phyloP scores from a whole-genome alignment of 805 yeast genomes.

The Cyberlindnera japonica region DNA sequence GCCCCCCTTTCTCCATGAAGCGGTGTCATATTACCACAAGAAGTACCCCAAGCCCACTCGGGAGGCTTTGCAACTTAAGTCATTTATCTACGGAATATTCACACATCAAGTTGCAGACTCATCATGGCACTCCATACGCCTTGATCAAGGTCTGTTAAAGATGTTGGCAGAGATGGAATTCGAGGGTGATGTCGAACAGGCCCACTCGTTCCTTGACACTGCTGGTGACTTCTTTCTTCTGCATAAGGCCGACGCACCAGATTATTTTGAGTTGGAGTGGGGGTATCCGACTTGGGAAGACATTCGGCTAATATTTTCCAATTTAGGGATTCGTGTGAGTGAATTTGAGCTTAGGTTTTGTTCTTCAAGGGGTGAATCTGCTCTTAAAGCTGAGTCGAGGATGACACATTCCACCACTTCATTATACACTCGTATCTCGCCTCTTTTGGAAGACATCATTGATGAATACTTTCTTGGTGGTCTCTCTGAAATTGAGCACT shows the following conservation, averaged over 20 bases:
- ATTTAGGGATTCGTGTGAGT: conserved; percentile 33
- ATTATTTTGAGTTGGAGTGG: conserved; percentile 35
- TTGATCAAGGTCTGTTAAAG: conserved; percentile 51
- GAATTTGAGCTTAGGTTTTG: conserved; percentile 41
- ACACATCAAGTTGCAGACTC: conserved; percentile 64
- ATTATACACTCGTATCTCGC: conserved; percentile 32
- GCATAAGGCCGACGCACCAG: conserved; percentile 31
- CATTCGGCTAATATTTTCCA: conserved; percentile 20
- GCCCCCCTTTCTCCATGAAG: conserved; percentile 57
- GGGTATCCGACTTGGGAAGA: conserved; percentile 31
- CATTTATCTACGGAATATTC: conserved; percentile 56
- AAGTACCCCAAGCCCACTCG: conserved; percentile 7
- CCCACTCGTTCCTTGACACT: conserved; percentile 55
- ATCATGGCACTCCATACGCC: conserved; percentile 62
- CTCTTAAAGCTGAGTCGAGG: conserved; percentile 43
- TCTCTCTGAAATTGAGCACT: conserved; percentile 40
- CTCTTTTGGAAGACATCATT: conserved; percentile 38
- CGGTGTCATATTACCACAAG: conserved; percentile 39
- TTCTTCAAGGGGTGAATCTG: conserved; percentile 52
- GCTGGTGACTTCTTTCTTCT: conserved; percentile 61
- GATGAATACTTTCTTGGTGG: conserved; percentile 54
- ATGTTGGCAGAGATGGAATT: conserved; percentile 52
- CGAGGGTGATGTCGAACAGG: conserved; percentile 42
- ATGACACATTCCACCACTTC: conserved; percentile 6
- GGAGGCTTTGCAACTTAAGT: conserved; percentile 37